A percentile compares a stretch with the other conserved stretches of the same genome.
phyloP scores from a whole-genome alignment of 2,329 filamentous ascomycete species.

The Fusarium robinianum region DNA sequence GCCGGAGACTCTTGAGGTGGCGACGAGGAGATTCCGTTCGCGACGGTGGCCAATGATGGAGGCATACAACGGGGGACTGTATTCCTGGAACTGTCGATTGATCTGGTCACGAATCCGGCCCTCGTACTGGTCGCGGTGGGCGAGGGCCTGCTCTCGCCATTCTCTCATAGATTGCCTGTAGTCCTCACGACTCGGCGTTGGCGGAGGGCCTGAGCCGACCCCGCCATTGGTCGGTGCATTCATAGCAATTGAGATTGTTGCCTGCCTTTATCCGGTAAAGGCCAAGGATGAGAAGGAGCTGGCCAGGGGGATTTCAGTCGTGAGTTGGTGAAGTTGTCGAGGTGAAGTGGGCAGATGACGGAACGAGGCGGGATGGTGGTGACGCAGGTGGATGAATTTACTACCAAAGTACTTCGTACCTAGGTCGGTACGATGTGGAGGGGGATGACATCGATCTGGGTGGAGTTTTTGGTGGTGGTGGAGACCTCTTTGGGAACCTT shows the following conservation, averaged over 20 bases:
- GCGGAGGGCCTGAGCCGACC: constrained; percentile 9
- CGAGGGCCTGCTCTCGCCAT: constrained; percentile 38
- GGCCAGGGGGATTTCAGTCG: too few species aligned
- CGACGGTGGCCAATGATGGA: constrained; percentile 37
- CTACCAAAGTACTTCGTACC: too few species aligned
- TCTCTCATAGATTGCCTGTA: constrained; percentile 39
- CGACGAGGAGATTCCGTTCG: constrained; percentile 36
- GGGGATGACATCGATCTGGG: constrained; percentile 26
- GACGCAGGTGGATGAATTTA: constrained; percentile 34
- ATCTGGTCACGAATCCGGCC: constrained; percentile 41
- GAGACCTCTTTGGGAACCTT: too few species aligned
- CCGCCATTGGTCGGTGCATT: constrained; percentile 24
- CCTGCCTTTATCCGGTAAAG: not conserved
- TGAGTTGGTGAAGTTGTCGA: too few species aligned
- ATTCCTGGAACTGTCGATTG: constrained; percentile 39
- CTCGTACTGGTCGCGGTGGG: constrained; percentile 38
- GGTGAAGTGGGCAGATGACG: too few species aligned
- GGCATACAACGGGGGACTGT: constrained; percentile 41
- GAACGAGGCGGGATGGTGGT: constrained; percentile 28
- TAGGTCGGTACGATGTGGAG: constrained; percentile 2
- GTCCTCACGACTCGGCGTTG: constrained; percentile 28
- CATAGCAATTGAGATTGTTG: constrained; percentile 15
- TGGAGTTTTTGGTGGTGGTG: too few species aligned
- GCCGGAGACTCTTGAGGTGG: constrained; percentile 36
- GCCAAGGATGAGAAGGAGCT: not conserved